Base-by-base conservation (phyloP, 352 stramenopile species). In the Phytopythium montanum region DNA sequence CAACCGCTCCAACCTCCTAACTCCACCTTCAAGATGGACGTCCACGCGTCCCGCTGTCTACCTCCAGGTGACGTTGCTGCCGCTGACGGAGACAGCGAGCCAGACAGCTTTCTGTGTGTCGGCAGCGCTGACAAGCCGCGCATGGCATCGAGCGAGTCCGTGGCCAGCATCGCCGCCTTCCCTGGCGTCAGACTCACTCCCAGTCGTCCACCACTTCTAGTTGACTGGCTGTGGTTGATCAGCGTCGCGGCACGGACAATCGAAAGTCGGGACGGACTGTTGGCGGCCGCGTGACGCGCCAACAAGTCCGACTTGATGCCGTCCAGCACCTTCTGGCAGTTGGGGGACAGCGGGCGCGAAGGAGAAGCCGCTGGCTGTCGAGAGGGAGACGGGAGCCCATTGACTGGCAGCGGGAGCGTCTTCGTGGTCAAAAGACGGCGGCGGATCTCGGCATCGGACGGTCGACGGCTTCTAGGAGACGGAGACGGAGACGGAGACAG, bases 261-360 rank as follows among this genome's bases (percentile, higher is more conserved):
- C 0, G 64, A 23, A 18, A 66, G 53, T 19, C 57, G 59, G 12
- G 52, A 29, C 12, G 50, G 62, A 62, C 52, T 65, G 44, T 34
- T 52, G 25, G 61, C 74, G 33, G 60, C 56, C 31, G 42, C 13
- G 29, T 60, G 68, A 41, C 66, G 64, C 16, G 59, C 48, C 1
- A 85, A 42, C 25, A 85, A 65, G 23, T 83, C 71, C 31, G 71
- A 63, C 14, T 68, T 64, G 38, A 84, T 80, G 19, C 79, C 67
- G 45, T 81, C 71, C 41, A 86, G 61, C 26, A 78, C 61, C 55
- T 79, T 58, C 39, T 79, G 63, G 5, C 69, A 78, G 36, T 68
- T 76, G 1, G 73, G 69, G 10, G 76, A 84, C 44, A 73, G 51
- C 18, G 69, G 42, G 8, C 38, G 55, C 28, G 59, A 61, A 19